phyloP scores from a whole-genome alignment of 768 basidiomycete genomes.

The Tulasnella sp. region DNA sequence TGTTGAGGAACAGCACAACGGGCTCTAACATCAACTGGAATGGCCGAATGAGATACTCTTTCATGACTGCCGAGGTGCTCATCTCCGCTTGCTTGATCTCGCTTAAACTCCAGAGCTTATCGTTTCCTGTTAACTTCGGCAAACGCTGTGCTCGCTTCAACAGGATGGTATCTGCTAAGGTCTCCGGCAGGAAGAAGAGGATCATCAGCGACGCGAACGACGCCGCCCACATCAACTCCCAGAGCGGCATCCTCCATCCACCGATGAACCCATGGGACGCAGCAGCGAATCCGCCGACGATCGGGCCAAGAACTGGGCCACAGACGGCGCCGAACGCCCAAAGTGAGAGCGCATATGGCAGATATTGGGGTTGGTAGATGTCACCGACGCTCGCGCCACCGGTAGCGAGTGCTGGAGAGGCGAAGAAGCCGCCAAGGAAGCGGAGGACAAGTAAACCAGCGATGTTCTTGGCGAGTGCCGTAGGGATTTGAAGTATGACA shows the following conservation, averaged over 20 bases:
- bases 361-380: slow-evolving; percentile 21
- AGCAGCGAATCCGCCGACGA: slow-evolving; percentile 24
- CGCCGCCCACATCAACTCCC: slow-evolving; percentile 22
- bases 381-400: slow-evolving; percentile 22
- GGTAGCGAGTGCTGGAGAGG: slow-evolving; percentile 21
- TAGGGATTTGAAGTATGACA: slow-evolving; percentile 24
- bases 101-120: too few species aligned
- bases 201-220: slow-evolving; percentile 11
- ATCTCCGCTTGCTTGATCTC: too few species aligned
- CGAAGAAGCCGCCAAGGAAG: slow-evolving; percentile 23
- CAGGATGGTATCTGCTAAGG: slow-evolving; percentile 19
- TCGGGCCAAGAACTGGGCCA: slow-evolving; percentile 22
- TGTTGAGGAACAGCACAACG: slow-evolving; percentile 22
- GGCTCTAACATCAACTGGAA: slow-evolving; percentile 26
- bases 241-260: slow-evolving; percentile 23
- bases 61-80: not conserved
- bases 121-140: slow-evolving; percentile 24
- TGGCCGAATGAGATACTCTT: slow-evolving; percentile 21
- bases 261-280: slow-evolving; percentile 6
- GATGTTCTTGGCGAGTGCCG: slow-evolving; percentile 29
- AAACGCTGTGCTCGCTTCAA: slow-evolving; percentile 18
- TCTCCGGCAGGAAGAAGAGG: slow-evolving; percentile 21
- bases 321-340: slow-evolving; percentile 20
- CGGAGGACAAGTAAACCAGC: slow-evolving; percentile 26
- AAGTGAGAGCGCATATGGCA: slow-evolving; percentile 21